phyloP scores from a whole-genome alignment of 164 flowering plant genomes.

The Pachysandra terminalis region DNA sequence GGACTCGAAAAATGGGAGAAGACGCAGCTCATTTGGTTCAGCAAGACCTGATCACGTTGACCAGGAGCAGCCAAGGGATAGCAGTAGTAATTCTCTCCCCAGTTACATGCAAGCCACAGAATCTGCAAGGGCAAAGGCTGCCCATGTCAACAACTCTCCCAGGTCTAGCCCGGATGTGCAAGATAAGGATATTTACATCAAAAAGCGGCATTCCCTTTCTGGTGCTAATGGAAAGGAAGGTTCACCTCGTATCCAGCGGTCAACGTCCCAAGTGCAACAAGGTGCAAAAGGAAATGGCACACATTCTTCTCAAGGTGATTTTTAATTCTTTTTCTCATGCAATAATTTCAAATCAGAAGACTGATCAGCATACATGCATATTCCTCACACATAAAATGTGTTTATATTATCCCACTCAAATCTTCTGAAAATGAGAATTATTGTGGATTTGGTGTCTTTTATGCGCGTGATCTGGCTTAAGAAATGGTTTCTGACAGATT shows the following conservation, averaged over 20 bases:
- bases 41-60: conserved; percentile 44
- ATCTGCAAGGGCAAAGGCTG: conserved; percentile 90
- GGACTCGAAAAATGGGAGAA: conserved; percentile 61
- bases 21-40: conserved; percentile 70
- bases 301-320: conserved; percentile 47
- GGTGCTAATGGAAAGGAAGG: conserved; percentile 68
- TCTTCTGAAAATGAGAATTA: not conserved
- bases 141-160: conserved; percentile 59
- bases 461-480: not conserved
- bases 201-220: conserved; percentile 79
- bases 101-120: conserved; percentile 98
- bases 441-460: not conserved
- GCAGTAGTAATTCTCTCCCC: conserved; percentile 61
- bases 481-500: no score
- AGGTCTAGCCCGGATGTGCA: conserved; percentile 84
- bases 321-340: conserved; percentile 9
- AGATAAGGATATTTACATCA: conserved; percentile 57
- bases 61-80: conserved; percentile 66
- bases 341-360: not conserved
- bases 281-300: conserved; percentile 57
- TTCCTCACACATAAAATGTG: not conserved
- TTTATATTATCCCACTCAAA: not conserved
- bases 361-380: not conserved
- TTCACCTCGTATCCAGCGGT: conserved; percentile 71
- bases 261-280: conserved; percentile 65